Evolutionary conservation across 768 basidiomycete species (phyloP), one percentile per base, ranked within the genome.

Genomic region (Cystobasidium tubakii): DNA sequence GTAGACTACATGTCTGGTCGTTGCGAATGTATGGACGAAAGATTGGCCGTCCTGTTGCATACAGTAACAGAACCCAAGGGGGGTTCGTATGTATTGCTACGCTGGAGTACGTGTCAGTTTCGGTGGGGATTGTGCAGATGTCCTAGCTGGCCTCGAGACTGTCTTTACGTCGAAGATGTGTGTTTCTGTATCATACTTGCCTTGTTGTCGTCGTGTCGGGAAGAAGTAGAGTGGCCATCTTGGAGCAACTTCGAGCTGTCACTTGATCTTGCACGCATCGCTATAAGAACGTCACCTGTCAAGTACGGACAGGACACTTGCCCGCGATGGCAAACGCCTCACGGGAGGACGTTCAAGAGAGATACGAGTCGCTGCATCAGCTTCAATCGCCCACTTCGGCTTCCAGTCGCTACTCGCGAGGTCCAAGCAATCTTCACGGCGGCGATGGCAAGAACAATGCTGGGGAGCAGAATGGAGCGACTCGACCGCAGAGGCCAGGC

Each of bases 331-430:
- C 57, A 60, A 23, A 60, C 23, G 13, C 29, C 57, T 27, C 57
- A 17, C 57, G 23, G 27, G 63, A 36, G 25, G 39, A 44, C 9
- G 63, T 12, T 3, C 27, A 36, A 9, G 36, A 65, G 63, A 39
- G 63, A 43, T 67, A 67, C 46, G 42, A 67, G 50, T 67, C 66
- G 9, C 66, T 67, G 39, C 66, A 67, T 12, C 39, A 36, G 31
- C 44, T 67, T 44, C 44, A 67, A 44, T 67, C 66, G 43, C 66
- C 44, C 34, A 67, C 44, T 13, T 46, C 29, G 2, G 43, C 43
- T 4, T 7, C 25, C 7, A 34, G 29, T 33, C 36, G 63, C 10
- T 42, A 46, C 25, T 25, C 23, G 3, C 25, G 31, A 29, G 15
- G 31, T 63, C 9, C 31, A 6, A 23, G 62, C 21, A 31, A 31